These are phyloP conservation scores for Bathelium albidoporum DNA, from an alignment of 495 filamentous ascomycete genomes.

Conservation along the genomic window DNA sequence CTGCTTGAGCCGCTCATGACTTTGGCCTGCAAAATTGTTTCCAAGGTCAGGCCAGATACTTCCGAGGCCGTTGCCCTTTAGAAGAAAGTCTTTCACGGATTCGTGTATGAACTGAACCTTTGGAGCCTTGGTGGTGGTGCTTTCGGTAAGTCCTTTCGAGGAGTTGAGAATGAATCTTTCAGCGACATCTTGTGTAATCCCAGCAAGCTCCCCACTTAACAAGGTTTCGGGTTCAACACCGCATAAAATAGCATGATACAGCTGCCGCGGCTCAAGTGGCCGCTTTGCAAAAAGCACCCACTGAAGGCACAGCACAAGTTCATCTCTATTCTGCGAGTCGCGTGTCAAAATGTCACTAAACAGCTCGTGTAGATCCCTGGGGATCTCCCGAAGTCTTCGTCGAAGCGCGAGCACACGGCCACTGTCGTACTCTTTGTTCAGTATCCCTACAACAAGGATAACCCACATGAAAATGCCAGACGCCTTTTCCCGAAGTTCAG, in stretches of 20 bases:
- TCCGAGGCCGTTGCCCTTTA: constrained; percentile 24
- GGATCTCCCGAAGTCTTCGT: neutral
- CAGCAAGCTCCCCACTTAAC: constrained; percentile 1
- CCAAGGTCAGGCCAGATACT: neutral
- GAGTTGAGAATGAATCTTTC: constrained; percentile 25
- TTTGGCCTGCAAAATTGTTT: neutral
- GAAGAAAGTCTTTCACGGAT: constrained; percentile 33
- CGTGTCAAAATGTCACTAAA: constrained; percentile 11
- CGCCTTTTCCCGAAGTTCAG: constrained; percentile 12
- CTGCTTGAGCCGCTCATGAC: neutral
- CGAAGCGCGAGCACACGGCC: constrained; percentile 8
- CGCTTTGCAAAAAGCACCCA: constrained; percentile 18
- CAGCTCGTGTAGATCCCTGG: neutral
- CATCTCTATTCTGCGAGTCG: constrained; percentile 1
- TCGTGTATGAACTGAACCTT: constrained; percentile 38
- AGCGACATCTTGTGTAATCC: constrained; percentile 8
- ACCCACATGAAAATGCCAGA: constrained; percentile 26
- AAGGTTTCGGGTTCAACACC: neutral
- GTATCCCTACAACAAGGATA: constrained; percentile 16
- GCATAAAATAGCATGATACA: neutral
- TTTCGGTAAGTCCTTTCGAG: constrained; percentile 33
- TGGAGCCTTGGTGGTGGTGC: constrained; percentile 19
- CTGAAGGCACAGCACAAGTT: constrained; percentile 11
- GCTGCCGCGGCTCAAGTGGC: constrained; percentile 4
- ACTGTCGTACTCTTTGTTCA: constrained; percentile 15